Conservation (phyloP, 257 asterid genomes). For the Solanum paucissectum region DNA sequence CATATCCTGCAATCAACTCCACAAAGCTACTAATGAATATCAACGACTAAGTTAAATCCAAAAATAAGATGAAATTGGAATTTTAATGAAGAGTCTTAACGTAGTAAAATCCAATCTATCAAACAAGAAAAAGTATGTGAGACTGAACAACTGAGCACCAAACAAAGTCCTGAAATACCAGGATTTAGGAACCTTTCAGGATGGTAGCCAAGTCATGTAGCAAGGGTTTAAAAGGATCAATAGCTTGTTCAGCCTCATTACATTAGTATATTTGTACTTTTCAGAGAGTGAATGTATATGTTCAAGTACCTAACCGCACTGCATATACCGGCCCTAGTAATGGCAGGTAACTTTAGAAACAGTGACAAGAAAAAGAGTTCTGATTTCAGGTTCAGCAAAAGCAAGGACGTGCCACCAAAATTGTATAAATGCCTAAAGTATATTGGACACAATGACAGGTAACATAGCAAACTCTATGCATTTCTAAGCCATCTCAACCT, state of each 20-base stretch:
- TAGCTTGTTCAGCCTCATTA: not conserved
- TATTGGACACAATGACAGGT: not conserved
- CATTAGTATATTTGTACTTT: not conserved
- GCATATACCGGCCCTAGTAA: not conserved
- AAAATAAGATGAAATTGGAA: not conserved
- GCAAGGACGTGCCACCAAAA: not conserved
- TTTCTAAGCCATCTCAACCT: not conserved
- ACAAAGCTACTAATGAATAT: not conserved
- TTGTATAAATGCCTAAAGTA: not conserved
- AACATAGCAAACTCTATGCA: not conserved
- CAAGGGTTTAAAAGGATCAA: not conserved
- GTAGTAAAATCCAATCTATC: not conserved
- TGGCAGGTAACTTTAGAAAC: not conserved
- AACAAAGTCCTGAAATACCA: not conserved
- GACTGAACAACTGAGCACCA: not conserved
- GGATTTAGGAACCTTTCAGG: not conserved
- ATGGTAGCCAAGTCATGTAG: not conserved
- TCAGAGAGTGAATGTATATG: not conserved
- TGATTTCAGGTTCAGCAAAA: not conserved
- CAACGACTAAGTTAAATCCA: not conserved
- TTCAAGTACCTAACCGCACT: not conserved
- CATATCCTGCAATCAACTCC: slow-evolving; percentile 59
- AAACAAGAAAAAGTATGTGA: not conserved
- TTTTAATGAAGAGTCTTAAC: not conserved
- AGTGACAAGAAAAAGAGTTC: not conserved